Evolutionary conservation across 2,329 filamentous ascomycete species (phyloP).

Genomic region (Exophiala bonariae): DNA sequence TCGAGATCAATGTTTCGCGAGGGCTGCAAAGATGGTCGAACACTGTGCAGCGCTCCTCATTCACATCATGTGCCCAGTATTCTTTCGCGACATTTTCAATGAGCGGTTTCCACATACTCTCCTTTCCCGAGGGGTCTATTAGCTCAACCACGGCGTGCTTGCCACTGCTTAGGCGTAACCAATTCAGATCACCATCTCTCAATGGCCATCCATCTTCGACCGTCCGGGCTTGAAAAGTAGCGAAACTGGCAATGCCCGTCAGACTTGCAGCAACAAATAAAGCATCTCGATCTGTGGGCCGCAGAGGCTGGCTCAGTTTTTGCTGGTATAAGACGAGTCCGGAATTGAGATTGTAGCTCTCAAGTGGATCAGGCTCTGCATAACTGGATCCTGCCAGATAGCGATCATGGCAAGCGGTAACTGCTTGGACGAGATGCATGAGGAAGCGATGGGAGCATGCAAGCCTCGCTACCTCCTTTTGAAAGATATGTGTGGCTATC

Average conservation of each 20-base stretch:
- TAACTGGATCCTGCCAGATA: slow-evolving; percentile 32
- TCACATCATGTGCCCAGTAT: neutral
- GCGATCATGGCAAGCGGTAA: slow-evolving; percentile 57
- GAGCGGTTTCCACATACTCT: slow-evolving; percentile 38
- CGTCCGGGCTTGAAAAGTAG: slow-evolving; percentile 39
- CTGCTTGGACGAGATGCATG: slow-evolving; percentile 54
- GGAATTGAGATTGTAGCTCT: slow-evolving; percentile 47
- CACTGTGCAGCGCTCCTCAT: slow-evolving; percentile 1
- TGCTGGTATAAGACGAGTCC: slow-evolving; percentile 24
- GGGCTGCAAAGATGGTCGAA: slow-evolving; percentile 20
- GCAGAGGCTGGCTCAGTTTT: slow-evolving; percentile 12
- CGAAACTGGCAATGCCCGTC: slow-evolving; percentile 42
- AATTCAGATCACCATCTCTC: slow-evolving; percentile 54
- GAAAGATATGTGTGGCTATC: neutral
- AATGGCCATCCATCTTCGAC: slow-evolving; percentile 59
- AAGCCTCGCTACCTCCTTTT: neutral
- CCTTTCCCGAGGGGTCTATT: slow-evolving; percentile 48
- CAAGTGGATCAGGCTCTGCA: slow-evolving; percentile 32
- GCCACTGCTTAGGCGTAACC: slow-evolving; percentile 58
- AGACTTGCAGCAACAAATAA: slow-evolving; percentile 36
- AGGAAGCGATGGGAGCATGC: slow-evolving; percentile 46
- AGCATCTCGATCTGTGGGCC: slow-evolving; percentile 15
- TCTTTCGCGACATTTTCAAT: slow-evolving; percentile 1
- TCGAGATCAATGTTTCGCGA: neutral
- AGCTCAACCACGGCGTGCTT: slow-evolving; percentile 57